Base-by-base conservation (phyloP, 192 early-diverging fungal genomes). In the Spizellomyces sp. region DNA sequence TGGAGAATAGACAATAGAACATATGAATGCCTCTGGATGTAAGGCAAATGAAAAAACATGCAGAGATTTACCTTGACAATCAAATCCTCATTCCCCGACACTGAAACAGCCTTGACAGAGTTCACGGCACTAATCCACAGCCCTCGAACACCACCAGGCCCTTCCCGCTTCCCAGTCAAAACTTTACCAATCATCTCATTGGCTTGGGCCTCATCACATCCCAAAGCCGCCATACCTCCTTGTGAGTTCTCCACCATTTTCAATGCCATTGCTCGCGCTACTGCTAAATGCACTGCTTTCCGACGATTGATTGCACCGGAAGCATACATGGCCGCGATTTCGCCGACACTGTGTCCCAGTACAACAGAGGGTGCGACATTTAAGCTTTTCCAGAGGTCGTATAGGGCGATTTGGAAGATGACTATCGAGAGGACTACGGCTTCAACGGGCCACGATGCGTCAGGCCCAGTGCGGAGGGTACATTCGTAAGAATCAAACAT, bases 271-370 rank as follows among this genome's bases (percentile, higher is more conserved):
- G 77, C 77, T 42, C 77, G 68, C 27, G 70, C 77, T 19, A 79
- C 42, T 14, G 77, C 77, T 58, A 79, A 45, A 8, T 58, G 57
- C 66, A 79, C 67, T 12, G 77, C 77, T 27, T 41, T 58, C n/a
- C 64, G 44, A 21, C 48, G n/a, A 27, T 54, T 54, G 12, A 79
- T 56, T 15, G 17, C 19, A 10, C 77, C 77, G 17, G 62, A 57
- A 10, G 77, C 77, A 47, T 75, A 77, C 17, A 50, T 55, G 58
- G 64, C 64, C 41, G 77, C 77, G 45, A 79, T 59, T 60, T 79
- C 77, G 17, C 77, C 77, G 55, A 79, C 57, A 64, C n/a, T 55
- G 57, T 79, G 77, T 27, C 77, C 77, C 6, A 79, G 44, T 45
- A 79, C 70, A 21, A 41, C 27, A 19, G 57, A 15, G 58, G 41